Conservation (phyloP, 1,284 basidiomycete species). For the Trichosporon sp. region DNA sequence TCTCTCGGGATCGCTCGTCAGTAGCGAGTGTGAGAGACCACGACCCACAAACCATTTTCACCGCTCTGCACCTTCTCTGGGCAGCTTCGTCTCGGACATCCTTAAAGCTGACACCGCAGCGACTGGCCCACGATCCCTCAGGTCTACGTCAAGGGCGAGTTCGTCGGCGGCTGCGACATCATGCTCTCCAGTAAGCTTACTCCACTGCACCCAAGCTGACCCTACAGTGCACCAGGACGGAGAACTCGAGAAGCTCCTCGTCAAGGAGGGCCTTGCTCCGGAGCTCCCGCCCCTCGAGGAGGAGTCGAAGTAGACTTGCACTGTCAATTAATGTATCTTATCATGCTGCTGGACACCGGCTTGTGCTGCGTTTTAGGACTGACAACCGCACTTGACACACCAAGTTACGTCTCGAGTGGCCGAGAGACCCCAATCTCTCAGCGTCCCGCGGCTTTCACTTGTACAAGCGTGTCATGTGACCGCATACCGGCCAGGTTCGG, state of each 20-base stretch:
- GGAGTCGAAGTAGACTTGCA: slow-evolving; percentile 16
- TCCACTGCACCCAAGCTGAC: not conserved
- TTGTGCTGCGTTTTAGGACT: no score
- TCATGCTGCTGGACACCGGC: not conserved
- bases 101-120: slow-evolving; percentile 58
- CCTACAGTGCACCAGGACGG: slow-evolving; percentile 89
- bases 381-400: no score
- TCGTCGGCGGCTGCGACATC: slow-evolving; percentile 96
- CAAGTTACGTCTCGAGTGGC: no score
- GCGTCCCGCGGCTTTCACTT: no score
- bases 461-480: no score
- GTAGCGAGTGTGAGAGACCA: no score
- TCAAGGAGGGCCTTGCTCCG: slow-evolving; percentile 70
- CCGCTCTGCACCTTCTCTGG: no score
- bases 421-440: no score
- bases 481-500: no score
- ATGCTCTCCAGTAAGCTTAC: slow-evolving; percentile 76
- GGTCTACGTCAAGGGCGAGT: slow-evolving; percentile 91
- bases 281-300: slow-evolving; percentile 48
- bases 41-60: no score
- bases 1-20: no score
- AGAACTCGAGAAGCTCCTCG: slow-evolving; percentile 82
- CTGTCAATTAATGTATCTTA: slow-evolving; percentile 5
- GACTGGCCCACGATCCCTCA: slow-evolving; percentile 99
- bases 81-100: no score